phyloP scores from a whole-genome alignment of 768 basidiomycete species.

The Lentinus tigrinus region DNA sequence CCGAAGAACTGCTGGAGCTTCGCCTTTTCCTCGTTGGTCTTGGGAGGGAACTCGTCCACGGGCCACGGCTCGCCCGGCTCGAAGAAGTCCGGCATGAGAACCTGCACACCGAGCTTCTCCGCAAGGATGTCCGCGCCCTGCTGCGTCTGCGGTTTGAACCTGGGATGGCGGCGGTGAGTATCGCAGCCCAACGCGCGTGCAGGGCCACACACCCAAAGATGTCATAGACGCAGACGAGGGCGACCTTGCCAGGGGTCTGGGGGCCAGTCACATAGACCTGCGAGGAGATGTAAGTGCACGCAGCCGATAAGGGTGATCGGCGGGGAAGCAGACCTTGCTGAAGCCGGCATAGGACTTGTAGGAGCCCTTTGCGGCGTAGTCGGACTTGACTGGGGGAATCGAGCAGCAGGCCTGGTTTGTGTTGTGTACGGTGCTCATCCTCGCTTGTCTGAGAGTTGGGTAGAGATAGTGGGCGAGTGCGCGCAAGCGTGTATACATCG shows the following conservation, averaged over 20 bases:
- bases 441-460: constrained; percentile 36
- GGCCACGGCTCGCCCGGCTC: constrained; percentile 51
- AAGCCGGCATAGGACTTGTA: constrained; percentile 49
- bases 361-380: constrained; percentile 51
- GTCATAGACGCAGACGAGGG: constrained; percentile 58
- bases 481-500: constrained; percentile 38
- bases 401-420: constrained; percentile 47
- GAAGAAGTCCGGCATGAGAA: constrained; percentile 71
- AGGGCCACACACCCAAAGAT: constrained; percentile 52
- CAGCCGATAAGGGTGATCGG: background rate
- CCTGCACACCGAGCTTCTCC: constrained; percentile 46
- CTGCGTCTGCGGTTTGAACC: constrained; percentile 61
- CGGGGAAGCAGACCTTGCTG: constrained; percentile 31
- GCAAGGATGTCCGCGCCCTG: constrained; percentile 67
- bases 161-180: constrained; percentile 14
- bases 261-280: constrained; percentile 53
- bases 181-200: background rate
- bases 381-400: constrained; percentile 52
- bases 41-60: constrained; percentile 50
- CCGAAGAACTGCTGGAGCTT: constrained; percentile 60
- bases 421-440: constrained; percentile 36
- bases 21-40: constrained; percentile 49
- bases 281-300: constrained; percentile 1
- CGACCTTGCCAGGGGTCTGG: constrained; percentile 41
- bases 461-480: constrained; percentile 39